These are phyloP conservation scores for Ceratocystis cubensis DNA, from an alignment of 2,329 filamentous ascomycete species.

Conservation along the genomic window DNA sequence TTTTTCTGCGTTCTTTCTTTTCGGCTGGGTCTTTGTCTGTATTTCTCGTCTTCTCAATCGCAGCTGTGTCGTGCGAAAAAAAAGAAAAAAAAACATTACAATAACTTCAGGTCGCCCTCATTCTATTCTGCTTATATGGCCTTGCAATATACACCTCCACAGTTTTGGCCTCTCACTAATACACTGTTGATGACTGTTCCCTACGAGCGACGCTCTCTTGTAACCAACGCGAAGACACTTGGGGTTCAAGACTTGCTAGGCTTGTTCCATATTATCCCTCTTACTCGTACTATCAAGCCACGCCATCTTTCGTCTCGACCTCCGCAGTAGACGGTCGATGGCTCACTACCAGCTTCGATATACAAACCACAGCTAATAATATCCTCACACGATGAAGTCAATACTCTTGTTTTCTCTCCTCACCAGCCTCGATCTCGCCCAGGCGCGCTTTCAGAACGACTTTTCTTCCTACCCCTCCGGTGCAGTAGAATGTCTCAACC, in stretches of 20 bases:
- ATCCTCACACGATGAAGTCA: slow-evolving; percentile 13
- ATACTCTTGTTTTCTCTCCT: slow-evolving; percentile 26
- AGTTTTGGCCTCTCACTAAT: not conserved
- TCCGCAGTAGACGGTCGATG: too few relatives aligned
- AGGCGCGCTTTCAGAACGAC: slow-evolving; percentile 26
- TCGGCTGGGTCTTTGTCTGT: not conserved
- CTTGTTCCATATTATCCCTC: not conserved
- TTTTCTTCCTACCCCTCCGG: slow-evolving; percentile 29
- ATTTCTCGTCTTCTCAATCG: not conserved
- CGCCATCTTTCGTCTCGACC: not conserved
- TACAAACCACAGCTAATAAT: not conserved
- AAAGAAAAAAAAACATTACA: not conserved
- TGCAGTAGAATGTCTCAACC: slow-evolving; percentile 32
- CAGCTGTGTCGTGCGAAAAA: not conserved
- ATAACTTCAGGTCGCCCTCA: not conserved
- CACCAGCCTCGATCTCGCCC: slow-evolving; percentile 24
- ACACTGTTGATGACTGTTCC: not conserved
- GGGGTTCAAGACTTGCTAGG: not conserved
- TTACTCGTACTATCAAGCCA: not conserved
- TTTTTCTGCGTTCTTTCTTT: not conserved
- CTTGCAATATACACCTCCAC: not conserved
- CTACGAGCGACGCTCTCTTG: not conserved
- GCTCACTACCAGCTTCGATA: not conserved
- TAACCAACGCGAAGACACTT: not conserved
- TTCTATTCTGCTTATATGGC: not conserved